Evolutionary conservation across 148 eudicot species (phyloP).

Genomic region (Rhododendron vialii): DNA sequence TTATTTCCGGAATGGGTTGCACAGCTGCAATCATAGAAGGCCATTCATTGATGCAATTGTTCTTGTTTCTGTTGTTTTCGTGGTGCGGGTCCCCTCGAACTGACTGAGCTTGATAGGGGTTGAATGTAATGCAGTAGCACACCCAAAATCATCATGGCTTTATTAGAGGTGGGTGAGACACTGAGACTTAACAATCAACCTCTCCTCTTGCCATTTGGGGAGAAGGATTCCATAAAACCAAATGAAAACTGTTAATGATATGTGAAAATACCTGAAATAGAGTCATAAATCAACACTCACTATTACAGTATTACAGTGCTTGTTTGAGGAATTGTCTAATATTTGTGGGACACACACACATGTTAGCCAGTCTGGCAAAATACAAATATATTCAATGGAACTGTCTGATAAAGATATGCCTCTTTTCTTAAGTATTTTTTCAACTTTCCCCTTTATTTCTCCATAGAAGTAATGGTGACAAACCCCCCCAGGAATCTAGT

Average conservation of each 20-base stretch:
- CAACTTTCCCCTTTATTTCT: slow-evolving; percentile 3
- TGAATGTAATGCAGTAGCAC: background rate
- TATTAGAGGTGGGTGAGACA: slow-evolving; percentile 10
- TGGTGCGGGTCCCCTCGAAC: slow-evolving; percentile 20
- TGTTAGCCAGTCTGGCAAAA: slow-evolving; percentile 20
- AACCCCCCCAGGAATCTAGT: slow-evolving; percentile 40
- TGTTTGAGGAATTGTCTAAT: background rate
- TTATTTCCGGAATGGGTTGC: background rate
- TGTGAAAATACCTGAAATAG: background rate
- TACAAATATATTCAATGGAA: slow-evolving; percentile 19
- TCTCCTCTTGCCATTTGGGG: background rate
- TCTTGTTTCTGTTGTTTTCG: slow-evolving; percentile 7
- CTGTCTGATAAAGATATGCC: slow-evolving; percentile 17
- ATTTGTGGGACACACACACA: background rate
- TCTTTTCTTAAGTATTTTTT: background rate
- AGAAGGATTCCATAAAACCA: background rate
- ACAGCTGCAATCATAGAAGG: background rate
- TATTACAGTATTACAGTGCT: too few relatives aligned
- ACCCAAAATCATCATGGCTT: background rate
- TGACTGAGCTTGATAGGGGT: slow-evolving; percentile 18
- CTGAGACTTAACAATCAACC: slow-evolving; percentile 3
- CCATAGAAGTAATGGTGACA: slow-evolving; percentile 32
- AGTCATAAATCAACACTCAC: background rate
- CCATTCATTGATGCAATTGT: background rate
- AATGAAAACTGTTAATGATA: background rate